These are phyloP conservation scores for Psilocybe subaeruginosa DNA, from an alignment of 768 basidiomycete species.

Conservation along the genomic window DNA sequence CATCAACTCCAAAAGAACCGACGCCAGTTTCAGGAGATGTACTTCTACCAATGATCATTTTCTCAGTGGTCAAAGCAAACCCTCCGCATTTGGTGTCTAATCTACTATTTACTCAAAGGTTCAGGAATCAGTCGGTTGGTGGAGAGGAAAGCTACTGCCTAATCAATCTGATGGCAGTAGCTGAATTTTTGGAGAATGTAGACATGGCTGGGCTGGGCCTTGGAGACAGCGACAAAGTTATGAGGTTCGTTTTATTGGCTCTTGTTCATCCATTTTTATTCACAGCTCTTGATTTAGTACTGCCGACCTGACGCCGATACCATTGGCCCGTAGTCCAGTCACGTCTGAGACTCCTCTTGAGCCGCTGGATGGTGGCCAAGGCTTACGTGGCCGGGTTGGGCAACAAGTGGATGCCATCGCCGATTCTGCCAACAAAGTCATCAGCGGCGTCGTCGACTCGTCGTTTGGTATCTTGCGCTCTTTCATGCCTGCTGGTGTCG, in stretches of 20 bases:
- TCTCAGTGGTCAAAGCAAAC: constrained; percentile 91
- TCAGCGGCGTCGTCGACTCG: constrained; percentile 87
- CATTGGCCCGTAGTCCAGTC: constrained; percentile 59
- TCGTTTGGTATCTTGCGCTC: constrained; percentile 88
- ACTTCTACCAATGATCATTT: constrained; percentile 92
- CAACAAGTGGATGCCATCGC: constrained; percentile 81
- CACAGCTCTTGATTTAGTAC: constrained; percentile 47
- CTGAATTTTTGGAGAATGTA: constrained; percentile 94
- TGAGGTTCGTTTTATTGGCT: constrained; percentile 48
- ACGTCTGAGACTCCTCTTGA: constrained; percentile 48
- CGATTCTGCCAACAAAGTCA: constrained; percentile 83
- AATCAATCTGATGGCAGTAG: constrained; percentile 93
- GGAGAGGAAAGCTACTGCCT: constrained; percentile 94
- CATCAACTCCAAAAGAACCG: constrained; percentile 26
- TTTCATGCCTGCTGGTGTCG: constrained; percentile 53
- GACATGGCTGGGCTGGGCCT: constrained; percentile 74
- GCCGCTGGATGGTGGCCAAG: constrained; percentile 47
- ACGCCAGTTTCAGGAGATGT: constrained; percentile 84
- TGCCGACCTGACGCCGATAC: constrained; percentile 82
- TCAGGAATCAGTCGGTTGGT: constrained; percentile 56
- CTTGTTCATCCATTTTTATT: constrained; percentile 2
- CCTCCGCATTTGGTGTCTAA: constrained; percentile 79
- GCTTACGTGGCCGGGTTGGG: constrained; percentile 72
- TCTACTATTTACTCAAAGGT: constrained; percentile 66
- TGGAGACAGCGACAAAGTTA: constrained; percentile 55